A percentile compares a stretch with the other conserved stretches of the same genome.
Evolutionary conservation across 306 rosid species (phyloP).

Genomic region (Oxytropis ochrocephala): DNA sequence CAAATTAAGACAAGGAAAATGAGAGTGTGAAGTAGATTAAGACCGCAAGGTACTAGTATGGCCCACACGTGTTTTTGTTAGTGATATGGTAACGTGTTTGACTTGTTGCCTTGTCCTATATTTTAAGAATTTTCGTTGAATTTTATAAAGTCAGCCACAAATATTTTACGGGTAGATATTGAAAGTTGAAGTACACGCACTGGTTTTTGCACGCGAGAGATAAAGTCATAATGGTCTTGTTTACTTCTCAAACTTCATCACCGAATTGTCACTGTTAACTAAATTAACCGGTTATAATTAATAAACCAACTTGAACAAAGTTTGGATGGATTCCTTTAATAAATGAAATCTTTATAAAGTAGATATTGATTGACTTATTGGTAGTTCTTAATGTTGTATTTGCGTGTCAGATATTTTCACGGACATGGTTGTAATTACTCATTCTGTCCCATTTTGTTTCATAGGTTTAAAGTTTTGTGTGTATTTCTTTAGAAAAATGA

Average conservation of each 20-base stretch:
- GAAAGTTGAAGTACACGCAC: constrained; percentile 33
- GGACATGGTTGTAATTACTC: too few relatives aligned
- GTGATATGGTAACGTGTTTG: constrained; percentile 27
- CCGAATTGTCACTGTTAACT: not conserved
- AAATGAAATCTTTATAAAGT: too few relatives aligned
- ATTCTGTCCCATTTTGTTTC: too few relatives aligned
- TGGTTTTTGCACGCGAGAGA: constrained; percentile 24
- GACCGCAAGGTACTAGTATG: not conserved
- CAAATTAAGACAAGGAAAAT: constrained; percentile 19
- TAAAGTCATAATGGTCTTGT: constrained; percentile 19
- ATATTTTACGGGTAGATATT: constrained; percentile 9
- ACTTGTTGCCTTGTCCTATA: not conserved
- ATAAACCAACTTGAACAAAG: too few relatives aligned
- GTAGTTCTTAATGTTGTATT: too few relatives aligned
- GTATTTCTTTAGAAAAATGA: too few relatives aligned
- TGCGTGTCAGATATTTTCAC: too few relatives aligned
- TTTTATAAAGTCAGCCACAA: constrained; percentile 42
- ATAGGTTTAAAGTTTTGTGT: too few relatives aligned
- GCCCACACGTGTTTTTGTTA: constrained; percentile 28
- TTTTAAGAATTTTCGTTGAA: not conserved
- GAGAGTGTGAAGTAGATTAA: constrained; percentile 20
- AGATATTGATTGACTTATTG: too few relatives aligned
- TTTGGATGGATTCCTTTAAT: too few relatives aligned
- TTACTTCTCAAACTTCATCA: constrained; percentile 26
- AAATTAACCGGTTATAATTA: too few relatives aligned